Conservation (phyloP, 345 rosid genomes). For the Salix caprea region DNA sequence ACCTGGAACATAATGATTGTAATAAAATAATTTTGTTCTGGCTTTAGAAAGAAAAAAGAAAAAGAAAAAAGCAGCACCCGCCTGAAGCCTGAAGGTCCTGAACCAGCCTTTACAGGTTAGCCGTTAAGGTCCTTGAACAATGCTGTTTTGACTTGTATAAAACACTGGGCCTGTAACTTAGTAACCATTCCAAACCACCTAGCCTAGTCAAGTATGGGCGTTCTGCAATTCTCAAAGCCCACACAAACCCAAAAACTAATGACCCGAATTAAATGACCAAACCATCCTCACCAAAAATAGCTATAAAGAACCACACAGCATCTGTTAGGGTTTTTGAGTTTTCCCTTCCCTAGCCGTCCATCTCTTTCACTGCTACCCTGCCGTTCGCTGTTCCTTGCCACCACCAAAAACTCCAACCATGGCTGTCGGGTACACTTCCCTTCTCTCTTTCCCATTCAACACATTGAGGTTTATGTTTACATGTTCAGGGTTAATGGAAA, state of each 20-base stretch:
- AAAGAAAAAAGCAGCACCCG: too few relatives aligned
- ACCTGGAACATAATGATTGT: too few relatives aligned
- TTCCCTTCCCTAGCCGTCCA: neutral
- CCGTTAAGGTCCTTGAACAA: too few relatives aligned
- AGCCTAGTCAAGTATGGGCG: neutral
- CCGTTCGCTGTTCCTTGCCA: neutral
- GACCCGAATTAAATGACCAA: neutral
- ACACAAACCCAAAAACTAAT: too few relatives aligned
- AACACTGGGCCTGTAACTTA: neutral
- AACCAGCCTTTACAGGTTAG: too few relatives aligned
- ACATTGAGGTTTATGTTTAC: neutral
- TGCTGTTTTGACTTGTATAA: too few relatives aligned
- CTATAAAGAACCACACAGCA: neutral
- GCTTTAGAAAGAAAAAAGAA: too few relatives aligned
- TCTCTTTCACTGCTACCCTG: neutral
- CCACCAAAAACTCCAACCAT: neutral
- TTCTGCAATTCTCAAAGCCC: neutral
- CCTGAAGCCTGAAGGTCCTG: too few relatives aligned
- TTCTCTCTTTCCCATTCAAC: neutral
- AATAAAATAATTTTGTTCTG: too few relatives aligned
- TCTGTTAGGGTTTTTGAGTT: neutral
- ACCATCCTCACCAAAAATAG: neutral
- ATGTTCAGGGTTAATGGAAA: neutral
- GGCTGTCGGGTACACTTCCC: slow-evolving; percentile 15
- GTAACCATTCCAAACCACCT: neutral